Evolutionary conservation across 2,329 filamentous ascomycete species (phyloP).

Genomic region (Lachnellula arida): DNA sequence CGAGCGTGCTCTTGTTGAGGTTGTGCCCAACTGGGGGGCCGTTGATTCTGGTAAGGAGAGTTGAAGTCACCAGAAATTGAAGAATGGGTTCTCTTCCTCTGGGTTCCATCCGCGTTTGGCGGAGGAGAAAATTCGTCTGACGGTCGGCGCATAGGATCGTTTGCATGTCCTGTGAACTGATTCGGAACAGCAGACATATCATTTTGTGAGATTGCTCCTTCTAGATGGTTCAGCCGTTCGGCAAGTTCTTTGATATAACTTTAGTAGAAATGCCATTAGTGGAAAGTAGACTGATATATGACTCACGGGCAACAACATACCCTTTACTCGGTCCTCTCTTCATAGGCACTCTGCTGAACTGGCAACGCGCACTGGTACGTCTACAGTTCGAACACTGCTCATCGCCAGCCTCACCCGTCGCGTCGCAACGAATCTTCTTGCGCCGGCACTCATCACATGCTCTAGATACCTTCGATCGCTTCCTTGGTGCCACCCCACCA

Average conservation of each 20-base stretch:
- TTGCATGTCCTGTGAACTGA: slow-evolving; percentile 36
- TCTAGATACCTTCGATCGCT: slow-evolving; percentile 80
- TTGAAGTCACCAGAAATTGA: slow-evolving; percentile 42
- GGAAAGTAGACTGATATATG: slow-evolving; percentile 2
- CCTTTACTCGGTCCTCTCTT: slow-evolving; percentile 89
- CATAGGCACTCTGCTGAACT: slow-evolving; percentile 83
- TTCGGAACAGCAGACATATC: slow-evolving; percentile 34
- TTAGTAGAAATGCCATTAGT: slow-evolving; percentile 15
- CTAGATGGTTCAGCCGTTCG: slow-evolving; percentile 76
- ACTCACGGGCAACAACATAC: slow-evolving; percentile 38
- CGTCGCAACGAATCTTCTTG: slow-evolving; percentile 56
- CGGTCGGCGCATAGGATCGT: slow-evolving; percentile 34
- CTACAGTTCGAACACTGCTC: slow-evolving; percentile 78
- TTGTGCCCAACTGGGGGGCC: slow-evolving; percentile 8
- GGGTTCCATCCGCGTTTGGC: slow-evolving; percentile 36
- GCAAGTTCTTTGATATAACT: slow-evolving; percentile 91
- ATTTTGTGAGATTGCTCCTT: slow-evolving; percentile 67
- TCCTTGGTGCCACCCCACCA: slow-evolving; percentile 54
- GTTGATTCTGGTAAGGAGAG: slow-evolving; percentile 35
- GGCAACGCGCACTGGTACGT: slow-evolving; percentile 68
- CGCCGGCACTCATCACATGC: slow-evolving; percentile 62
- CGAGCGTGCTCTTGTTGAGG: slow-evolving; percentile 20
- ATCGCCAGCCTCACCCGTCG: slow-evolving; percentile 66
- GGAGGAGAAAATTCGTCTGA: slow-evolving; percentile 52
- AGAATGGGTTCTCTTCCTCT: slow-evolving; percentile 45